Evolutionary conservation across 1,139 yeast genomes (phyloP).

Genomic region (Saccharomycopsis crataegensis): DNA sequence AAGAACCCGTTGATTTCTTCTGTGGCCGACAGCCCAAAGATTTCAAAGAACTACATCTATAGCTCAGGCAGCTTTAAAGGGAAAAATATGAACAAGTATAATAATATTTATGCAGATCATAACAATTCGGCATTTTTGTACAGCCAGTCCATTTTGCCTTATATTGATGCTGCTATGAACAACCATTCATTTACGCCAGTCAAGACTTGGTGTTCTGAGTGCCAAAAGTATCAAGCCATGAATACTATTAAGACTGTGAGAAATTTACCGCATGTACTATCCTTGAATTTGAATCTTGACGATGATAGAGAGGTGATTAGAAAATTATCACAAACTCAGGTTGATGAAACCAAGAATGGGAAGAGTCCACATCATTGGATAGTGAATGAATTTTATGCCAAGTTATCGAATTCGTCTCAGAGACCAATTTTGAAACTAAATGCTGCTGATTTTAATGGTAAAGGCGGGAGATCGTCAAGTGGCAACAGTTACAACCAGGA

Average conservation of each 20-base stretch:
- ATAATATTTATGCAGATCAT: neutral
- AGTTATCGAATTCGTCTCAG: constrained; percentile 28
- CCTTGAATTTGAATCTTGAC: constrained; percentile 48
- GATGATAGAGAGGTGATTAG: constrained; percentile 40
- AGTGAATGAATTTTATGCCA: constrained; percentile 49
- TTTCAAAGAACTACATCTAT: neutral
- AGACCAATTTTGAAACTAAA: constrained; percentile 35
- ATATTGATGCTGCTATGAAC: constrained; percentile 54
- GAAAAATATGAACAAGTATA: constrained; percentile 1
- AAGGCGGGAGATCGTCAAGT: constrained; percentile 9
- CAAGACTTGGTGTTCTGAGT: constrained; percentile 43
- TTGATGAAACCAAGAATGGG: constrained; percentile 30
- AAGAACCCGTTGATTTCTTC: neutral
- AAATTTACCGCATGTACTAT: constrained; percentile 58
- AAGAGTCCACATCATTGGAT: constrained; percentile 37
- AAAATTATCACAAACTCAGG: constrained; percentile 26
- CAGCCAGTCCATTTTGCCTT: constrained; percentile 37
- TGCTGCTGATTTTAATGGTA: constrained; percentile 29
- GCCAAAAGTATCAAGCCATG: constrained; percentile 43
- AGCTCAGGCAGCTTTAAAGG: neutral
- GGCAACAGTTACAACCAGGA: neutral
- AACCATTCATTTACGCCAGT: constrained; percentile 34
- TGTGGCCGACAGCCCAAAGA: neutral
- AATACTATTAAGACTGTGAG: constrained; percentile 44
- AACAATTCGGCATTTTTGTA: constrained; percentile 5